phyloP scores from a whole-genome alignment of 352 stramenopile genomes.

The Phytophthora rubi region DNA sequence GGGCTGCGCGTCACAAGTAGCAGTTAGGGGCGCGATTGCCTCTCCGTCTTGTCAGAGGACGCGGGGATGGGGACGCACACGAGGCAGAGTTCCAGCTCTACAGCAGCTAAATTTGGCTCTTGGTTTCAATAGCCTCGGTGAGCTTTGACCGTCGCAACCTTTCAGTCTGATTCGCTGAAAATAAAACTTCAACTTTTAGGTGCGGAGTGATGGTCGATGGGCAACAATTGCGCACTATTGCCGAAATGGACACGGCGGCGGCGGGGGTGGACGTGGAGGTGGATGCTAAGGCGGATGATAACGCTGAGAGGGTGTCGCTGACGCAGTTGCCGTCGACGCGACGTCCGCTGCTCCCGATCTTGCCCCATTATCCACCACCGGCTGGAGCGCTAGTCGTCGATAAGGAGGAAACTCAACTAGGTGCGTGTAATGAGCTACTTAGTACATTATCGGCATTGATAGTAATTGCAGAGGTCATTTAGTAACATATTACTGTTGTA shows the following conservation, averaged over 20 bases:
- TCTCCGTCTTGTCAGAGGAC: slow-evolving; percentile 33
- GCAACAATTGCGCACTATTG: not conserved
- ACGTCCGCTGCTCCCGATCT: slow-evolving; percentile 29
- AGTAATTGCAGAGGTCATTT: not conserved
- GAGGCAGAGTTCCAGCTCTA: not conserved
- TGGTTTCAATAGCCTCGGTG: slow-evolving; percentile 28
- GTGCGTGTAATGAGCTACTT: slow-evolving; percentile 23
- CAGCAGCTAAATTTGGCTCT: slow-evolving; percentile 19
- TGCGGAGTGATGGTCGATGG: slow-evolving; percentile 27
- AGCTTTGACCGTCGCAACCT: slow-evolving; percentile 3
- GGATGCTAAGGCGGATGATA: not conserved
- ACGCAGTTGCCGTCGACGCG: not conserved
- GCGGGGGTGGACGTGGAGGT: not conserved
- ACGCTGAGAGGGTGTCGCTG: not conserved
- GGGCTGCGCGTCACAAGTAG: slow-evolving; percentile 27
- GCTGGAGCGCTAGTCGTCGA: slow-evolving; percentile 33
- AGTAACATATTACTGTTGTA: not conserved
- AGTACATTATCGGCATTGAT: not conserved
- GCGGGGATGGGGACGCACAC: not conserved
- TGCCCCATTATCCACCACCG: slow-evolving; percentile 27
- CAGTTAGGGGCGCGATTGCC: slow-evolving; percentile 29
- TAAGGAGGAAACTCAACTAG: slow-evolving; percentile 40
- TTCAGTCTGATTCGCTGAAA: slow-evolving; percentile 32
- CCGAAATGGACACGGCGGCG: slow-evolving; percentile 6
- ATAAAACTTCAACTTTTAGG: slow-evolving; percentile 31